Percentiles rank a stretch among this genome's conserved stretches.
Conservation (phyloP, 192 early-diverging fungal genomes). For the Dissophora globulifera region DNA sequence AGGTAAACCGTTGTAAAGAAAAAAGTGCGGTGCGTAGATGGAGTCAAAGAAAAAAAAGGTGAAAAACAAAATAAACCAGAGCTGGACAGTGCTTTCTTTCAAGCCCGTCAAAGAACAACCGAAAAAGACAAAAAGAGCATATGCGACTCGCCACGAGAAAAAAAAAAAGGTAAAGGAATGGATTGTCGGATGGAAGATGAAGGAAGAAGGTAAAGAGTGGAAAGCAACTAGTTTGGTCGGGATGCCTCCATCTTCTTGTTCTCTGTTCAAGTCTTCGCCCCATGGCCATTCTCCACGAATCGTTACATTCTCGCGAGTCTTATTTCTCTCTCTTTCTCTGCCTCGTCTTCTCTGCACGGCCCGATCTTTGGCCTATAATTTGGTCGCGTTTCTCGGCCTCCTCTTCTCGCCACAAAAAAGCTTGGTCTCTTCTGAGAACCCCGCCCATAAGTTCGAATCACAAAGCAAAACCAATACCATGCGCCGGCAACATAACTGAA, state of each 20-base stretch:
- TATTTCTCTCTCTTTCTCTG: background rate
- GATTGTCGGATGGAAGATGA: background rate
- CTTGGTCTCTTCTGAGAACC: no score
- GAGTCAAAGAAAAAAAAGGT: constrained; percentile 1
- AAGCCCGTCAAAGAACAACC: background rate
- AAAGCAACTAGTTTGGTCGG: constrained; percentile 51
- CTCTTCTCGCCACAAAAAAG: no score
- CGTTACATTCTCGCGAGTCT: background rate
- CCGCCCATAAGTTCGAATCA: no score
- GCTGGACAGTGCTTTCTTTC: background rate
- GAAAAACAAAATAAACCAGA: background rate
- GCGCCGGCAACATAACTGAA: constrained; percentile 3
- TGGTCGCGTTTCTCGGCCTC: constrained; percentile 33
- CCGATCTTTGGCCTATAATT: constrained; percentile 7
- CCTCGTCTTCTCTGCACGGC: background rate
- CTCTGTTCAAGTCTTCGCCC: background rate
- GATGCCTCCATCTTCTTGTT: constrained; percentile 23
- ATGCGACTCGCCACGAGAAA: constrained; percentile 4
- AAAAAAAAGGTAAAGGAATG: background rate
- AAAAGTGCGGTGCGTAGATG: background rate
- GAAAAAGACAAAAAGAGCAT: constrained; percentile 18
- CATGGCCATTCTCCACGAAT: background rate
- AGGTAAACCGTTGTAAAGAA: no score
- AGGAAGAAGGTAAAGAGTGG: constrained; percentile 4
- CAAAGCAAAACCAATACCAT: background rate